Percentiles rank a stretch among this genome's conserved stretches.
Conservation (phyloP, 352 stramenopile genomes). For the Pythium sukuiense region DNA sequence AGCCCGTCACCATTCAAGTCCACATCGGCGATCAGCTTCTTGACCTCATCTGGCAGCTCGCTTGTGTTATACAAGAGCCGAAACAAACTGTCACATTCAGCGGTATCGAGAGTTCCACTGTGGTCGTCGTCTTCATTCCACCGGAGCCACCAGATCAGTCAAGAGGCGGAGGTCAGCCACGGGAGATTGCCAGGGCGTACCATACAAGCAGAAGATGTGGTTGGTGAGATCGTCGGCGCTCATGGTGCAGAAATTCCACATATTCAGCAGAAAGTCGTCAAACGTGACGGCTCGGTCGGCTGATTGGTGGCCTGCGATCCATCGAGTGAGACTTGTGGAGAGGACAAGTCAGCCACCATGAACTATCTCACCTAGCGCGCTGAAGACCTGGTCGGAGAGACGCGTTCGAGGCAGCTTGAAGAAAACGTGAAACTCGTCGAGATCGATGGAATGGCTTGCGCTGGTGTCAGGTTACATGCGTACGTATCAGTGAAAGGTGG, state of each 20-base stretch:
- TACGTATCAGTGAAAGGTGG: too few species aligned
- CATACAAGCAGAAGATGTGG: slow-evolving; percentile 51
- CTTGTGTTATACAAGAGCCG: slow-evolving; percentile 50
- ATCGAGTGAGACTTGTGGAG: neutral
- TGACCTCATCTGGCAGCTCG: slow-evolving; percentile 36
- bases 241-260: slow-evolving; percentile 70
- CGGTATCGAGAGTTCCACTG: slow-evolving; percentile 41
- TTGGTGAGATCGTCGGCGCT: slow-evolving; percentile 33
- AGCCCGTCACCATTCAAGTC: slow-evolving; percentile 34
- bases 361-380: slow-evolving; percentile 35
- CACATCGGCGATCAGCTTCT: slow-evolving; percentile 35
- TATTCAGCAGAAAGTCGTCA: slow-evolving; percentile 58
- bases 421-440: slow-evolving; percentile 50
- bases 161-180: neutral
- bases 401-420: slow-evolving; percentile 39
- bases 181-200: slow-evolving; percentile 13
- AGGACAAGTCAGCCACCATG: neutral
- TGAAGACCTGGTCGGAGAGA: slow-evolving; percentile 59
- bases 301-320: slow-evolving; percentile 37
- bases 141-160: neutral
- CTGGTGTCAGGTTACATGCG: slow-evolving; percentile 16
- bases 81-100: slow-evolving; percentile 54
- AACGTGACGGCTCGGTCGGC: slow-evolving; percentile 41
- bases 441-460: slow-evolving; percentile 53
- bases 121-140: slow-evolving; percentile 41